phyloP scores from a whole-genome alignment of 129 eudicot species.

The Lactuca sativa region DNA sequence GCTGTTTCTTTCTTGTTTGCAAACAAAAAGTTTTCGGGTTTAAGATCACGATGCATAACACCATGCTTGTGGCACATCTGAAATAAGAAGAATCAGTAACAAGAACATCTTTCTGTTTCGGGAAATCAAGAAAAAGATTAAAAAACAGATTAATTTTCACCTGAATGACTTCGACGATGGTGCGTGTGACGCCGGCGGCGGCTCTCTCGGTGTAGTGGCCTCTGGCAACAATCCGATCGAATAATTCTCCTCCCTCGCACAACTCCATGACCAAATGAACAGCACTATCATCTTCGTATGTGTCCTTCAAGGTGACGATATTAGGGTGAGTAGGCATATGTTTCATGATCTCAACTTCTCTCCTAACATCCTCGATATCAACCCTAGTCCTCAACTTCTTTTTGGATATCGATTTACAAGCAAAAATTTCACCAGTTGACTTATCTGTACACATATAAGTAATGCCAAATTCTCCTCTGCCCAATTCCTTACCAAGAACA shows the following conservation, averaged over 20 bases:
- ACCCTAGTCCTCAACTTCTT: conserved; percentile 80
- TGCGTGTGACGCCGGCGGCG: conserved; percentile 72
- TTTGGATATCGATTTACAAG: conserved; percentile 88
- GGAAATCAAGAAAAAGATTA: not conserved
- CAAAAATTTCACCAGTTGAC: conserved; percentile 52
- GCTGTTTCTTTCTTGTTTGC: conserved; percentile 81
- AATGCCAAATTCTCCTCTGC: conserved; percentile 87
- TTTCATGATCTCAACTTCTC: conserved; percentile 93
- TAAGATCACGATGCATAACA: conserved; percentile 93
- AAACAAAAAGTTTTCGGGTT: conserved; percentile 91
- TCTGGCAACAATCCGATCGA: conserved; percentile 87
- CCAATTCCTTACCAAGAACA: conserved; percentile 75
- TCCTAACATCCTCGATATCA: conserved; percentile 87
- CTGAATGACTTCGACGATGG: conserved; percentile 90
- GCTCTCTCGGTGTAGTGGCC: conserved; percentile 97
- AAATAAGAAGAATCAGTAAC: conserved; percentile 2
- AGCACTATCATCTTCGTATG: conserved; percentile 84
- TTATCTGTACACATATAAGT: conserved; percentile 88
- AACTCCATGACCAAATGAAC: conserved; percentile 93
- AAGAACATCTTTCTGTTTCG: not conserved
- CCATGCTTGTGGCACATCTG: conserved; percentile 94
- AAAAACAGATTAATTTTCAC: conserved; percentile 35
- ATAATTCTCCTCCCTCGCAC: conserved; percentile 95
- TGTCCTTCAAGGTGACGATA: conserved; percentile 74
- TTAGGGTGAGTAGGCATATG: conserved; percentile 76